phyloP scores from a whole-genome alignment of 140 eudicot genomes.

The Stevia rebaudiana region DNA sequence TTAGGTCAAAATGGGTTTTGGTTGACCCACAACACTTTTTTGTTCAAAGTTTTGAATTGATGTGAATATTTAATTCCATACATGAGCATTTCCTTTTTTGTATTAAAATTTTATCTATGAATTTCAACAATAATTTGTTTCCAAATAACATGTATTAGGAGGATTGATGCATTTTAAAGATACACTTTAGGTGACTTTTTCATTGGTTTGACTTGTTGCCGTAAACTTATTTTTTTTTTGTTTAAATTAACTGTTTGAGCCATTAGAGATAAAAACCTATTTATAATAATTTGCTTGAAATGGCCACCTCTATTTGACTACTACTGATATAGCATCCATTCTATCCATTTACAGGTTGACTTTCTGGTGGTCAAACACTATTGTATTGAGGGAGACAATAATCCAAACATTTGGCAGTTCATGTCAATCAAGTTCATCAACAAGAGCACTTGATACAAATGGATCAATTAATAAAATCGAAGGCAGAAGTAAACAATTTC shows the following conservation, averaged over 20 bases:
- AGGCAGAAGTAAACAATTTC: constrained; percentile 40
- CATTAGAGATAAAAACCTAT: constrained; percentile 10
- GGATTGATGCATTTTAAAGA: background rate
- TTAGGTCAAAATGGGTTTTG: background rate
- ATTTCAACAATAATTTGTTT: background rate
- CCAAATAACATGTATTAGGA: background rate
- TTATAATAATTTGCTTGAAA: background rate
- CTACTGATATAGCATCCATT: constrained; percentile 2
- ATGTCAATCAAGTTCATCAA: constrained; percentile 44
- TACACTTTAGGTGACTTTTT: background rate
- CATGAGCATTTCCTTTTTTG: background rate
- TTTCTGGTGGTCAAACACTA: constrained; percentile 87
- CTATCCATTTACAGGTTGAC: constrained; percentile 51
- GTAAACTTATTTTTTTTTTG: too few species aligned
- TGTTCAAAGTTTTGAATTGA: background rate
- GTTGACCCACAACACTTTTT: background rate
- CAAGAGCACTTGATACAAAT: constrained; percentile 30
- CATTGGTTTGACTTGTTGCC: background rate
- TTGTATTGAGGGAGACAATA: constrained; percentile 78
- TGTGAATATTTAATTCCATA: background rate
- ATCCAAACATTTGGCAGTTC: constrained; percentile 83
- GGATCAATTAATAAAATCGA: constrained; percentile 40
- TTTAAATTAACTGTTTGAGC: too few species aligned
- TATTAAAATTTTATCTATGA: background rate
- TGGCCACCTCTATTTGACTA: background rate